These are phyloP conservation scores for Diaporthe sp. DNA, from an alignment of 2,329 filamentous ascomycete species.

Conservation along the genomic window DNA sequence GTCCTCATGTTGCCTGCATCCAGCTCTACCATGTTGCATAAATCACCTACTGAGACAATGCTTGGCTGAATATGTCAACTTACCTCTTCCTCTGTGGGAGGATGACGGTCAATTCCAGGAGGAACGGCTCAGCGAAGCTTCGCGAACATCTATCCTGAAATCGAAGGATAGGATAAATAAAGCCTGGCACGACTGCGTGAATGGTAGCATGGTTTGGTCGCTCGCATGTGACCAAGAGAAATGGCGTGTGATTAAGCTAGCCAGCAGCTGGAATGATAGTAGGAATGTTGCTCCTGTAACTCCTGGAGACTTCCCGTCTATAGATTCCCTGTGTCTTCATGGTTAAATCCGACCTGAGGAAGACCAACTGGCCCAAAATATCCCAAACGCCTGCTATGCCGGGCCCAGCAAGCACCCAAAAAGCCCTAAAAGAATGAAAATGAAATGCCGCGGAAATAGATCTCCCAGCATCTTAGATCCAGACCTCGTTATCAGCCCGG, in stretches of 20 bases:
- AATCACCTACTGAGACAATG: not conserved
- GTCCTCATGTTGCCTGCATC: not conserved
- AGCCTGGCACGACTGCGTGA: too few species aligned
- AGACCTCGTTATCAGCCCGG: conserved; percentile 50
- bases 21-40: too few species aligned
- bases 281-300: not conserved
- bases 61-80: not conserved
- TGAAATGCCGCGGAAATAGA: too few species aligned
- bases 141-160: too few species aligned
- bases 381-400: conserved; percentile 19
- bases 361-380: not conserved
- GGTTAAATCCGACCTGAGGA: not conserved
- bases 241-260: not conserved
- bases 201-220: not conserved
- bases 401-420: not conserved
- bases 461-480: conserved; percentile 50
- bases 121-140: not conserved
- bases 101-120: not conserved
- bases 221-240: not conserved
- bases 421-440: not conserved
- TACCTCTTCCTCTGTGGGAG: not conserved
- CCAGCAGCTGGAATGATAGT: conserved; percentile 1
- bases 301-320: not conserved
- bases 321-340: not conserved
- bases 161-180: not conserved